A percentile compares a stretch with the other conserved stretches of the same genome.
Evolutionary conservation across 768 basidiomycete genomes (phyloP).

Genomic region (Rubroboletus pulcherrimus): DNA sequence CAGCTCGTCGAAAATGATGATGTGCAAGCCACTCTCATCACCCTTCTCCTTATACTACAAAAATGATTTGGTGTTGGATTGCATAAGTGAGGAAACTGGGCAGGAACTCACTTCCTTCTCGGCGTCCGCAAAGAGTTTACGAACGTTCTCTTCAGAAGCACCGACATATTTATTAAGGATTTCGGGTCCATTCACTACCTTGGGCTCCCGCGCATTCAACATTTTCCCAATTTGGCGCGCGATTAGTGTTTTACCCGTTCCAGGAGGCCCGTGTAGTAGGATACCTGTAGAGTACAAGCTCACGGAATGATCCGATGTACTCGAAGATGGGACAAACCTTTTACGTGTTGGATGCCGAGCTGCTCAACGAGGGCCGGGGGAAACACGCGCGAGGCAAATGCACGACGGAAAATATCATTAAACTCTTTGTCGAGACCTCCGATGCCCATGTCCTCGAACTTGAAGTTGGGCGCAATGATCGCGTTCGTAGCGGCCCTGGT

Average conservation of each 20-base stretch:
- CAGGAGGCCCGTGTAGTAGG: slow-evolving; percentile 91
- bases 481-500: slow-evolving; percentile 85
- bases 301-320: not conserved
- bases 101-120: slow-evolving; percentile 76
- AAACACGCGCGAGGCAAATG: slow-evolving; percentile 98
- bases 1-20: slow-evolving; percentile 99
- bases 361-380: slow-evolving; percentile 96
- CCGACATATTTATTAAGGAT: slow-evolving; percentile 97
- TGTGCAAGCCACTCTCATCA: slow-evolving; percentile 95
- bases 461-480: slow-evolving; percentile 96
- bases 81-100: not conserved
- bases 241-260: slow-evolving; percentile 97
- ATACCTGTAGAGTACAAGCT: slow-evolving; percentile 54
- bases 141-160: slow-evolving; percentile 94
- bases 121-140: slow-evolving; percentile 96
- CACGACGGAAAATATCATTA: slow-evolving; percentile 94
- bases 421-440: slow-evolving; percentile 97
- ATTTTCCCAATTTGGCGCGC: slow-evolving; percentile 99
- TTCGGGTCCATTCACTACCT: slow-evolving; percentile 98
- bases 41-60: slow-evolving; percentile 91
- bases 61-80: slow-evolving; percentile 1
- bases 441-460: slow-evolving; percentile 99
- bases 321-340: slow-evolving; percentile 52
- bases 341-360: slow-evolving; percentile 96
- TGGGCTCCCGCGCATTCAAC: slow-evolving; percentile 96